Evolutionary conservation across 2,329 filamentous ascomycete genomes (phyloP).

Genomic region (Mycocentrospora acerina): DNA sequence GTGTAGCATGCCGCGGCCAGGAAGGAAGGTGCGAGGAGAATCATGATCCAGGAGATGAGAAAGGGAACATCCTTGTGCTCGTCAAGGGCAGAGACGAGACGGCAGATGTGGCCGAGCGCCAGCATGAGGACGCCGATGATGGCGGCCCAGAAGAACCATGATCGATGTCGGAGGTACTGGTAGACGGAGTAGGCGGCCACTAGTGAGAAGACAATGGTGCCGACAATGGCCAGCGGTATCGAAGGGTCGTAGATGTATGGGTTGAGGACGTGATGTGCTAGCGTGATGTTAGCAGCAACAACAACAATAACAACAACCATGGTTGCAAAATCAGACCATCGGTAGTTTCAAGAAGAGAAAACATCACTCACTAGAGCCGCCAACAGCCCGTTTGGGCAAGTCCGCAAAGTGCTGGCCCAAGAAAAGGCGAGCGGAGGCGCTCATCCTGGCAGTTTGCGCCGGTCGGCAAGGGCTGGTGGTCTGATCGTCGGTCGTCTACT

Average conservation of each 20-base stretch:
- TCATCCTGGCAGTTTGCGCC: too few relatives aligned
- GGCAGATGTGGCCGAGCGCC: slow-evolving; percentile 54
- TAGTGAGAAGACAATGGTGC: slow-evolving; percentile 45
- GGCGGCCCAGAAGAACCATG: slow-evolving; percentile 41
- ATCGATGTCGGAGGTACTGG: slow-evolving; percentile 36
- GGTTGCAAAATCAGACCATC: neutral
- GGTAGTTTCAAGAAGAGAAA: neutral
- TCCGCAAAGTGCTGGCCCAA: slow-evolving; percentile 14
- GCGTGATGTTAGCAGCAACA: slow-evolving; percentile 3
- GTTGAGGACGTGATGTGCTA: slow-evolving; percentile 28
- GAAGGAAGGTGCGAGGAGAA: slow-evolving; percentile 52
- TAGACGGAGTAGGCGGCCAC: slow-evolving; percentile 34
- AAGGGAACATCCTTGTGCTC: slow-evolving; percentile 38
- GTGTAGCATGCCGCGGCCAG: slow-evolving; percentile 56
- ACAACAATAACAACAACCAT: neutral
- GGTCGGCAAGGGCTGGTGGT: too few relatives aligned
- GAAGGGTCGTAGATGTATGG: slow-evolving; percentile 55
- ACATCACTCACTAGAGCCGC: slow-evolving; percentile 21
- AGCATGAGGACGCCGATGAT: slow-evolving; percentile 46
- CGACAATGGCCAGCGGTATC: slow-evolving; percentile 46
- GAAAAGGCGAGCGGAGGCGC: neutral
- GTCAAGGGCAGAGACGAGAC: slow-evolving; percentile 45
- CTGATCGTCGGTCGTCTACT: too few relatives aligned
- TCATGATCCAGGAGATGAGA: slow-evolving; percentile 48
- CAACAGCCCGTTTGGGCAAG: slow-evolving; percentile 24